A percentile compares a stretch with the other conserved stretches of the same genome.
Evolutionary conservation across 345 rosid genomes (phyloP).

Genomic region (Aquilaria malaccensis): DNA sequence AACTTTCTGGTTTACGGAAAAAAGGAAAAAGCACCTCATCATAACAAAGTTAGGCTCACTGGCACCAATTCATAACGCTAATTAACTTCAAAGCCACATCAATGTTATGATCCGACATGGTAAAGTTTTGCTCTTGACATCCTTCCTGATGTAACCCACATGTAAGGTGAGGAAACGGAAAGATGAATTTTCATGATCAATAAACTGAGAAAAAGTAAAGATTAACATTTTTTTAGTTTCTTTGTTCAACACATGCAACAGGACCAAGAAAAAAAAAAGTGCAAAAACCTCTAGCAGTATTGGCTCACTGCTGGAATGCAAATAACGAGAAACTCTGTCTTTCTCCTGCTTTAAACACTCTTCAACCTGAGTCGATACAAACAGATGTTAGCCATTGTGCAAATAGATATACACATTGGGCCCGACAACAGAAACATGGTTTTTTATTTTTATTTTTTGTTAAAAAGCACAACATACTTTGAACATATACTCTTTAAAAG

Average conservation of each 20-base stretch:
- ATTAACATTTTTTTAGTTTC: no score
- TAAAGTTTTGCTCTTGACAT: no score
- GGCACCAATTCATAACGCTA: not conserved
- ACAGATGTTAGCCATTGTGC: conserved; percentile 10
- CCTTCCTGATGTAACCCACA: not conserved
- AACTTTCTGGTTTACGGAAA: no score
- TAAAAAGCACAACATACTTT: conserved; percentile 23
- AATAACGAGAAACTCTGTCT: conserved; percentile 53
- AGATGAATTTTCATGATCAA: not conserved
- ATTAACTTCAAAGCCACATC: no score
- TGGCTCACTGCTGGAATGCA: conserved; percentile 46
- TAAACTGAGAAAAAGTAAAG: not conserved
- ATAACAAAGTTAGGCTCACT: not conserved
- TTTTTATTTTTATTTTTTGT: not conserved
- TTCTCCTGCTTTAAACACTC: conserved; percentile 58
- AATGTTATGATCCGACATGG: no score
- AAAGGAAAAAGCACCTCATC: conserved; percentile 3
- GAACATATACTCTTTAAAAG: conserved; percentile 58
- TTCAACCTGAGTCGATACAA: conserved; percentile 34
- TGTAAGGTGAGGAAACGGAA: not conserved
- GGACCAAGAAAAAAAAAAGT: not conserved
- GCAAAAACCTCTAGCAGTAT: conserved; percentile 55
- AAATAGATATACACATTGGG: not conserved
- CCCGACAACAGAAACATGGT: conserved; percentile 1
- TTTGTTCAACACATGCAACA: not conserved